These are phyloP conservation scores for Paralagenidium karlingii DNA, from an alignment of 352 stramenopile genomes.

Conservation along the genomic window DNA sequence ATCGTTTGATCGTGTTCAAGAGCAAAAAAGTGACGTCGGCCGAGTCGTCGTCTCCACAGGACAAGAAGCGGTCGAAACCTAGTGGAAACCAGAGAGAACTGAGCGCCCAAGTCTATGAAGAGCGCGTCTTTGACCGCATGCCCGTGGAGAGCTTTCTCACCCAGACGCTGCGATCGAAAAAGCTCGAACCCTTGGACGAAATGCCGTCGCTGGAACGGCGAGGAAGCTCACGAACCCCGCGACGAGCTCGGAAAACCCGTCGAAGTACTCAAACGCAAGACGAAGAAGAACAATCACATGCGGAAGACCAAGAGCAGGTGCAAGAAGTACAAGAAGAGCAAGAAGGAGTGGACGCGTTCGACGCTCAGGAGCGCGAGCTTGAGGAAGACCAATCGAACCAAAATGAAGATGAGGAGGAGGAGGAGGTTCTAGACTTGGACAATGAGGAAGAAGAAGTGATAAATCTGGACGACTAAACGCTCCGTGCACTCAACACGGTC, in stretches of 20 bases:
- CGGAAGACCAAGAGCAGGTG: constrained; percentile 10
- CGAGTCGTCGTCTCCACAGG: too few species aligned
- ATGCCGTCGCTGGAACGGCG: constrained; percentile 22
- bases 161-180: constrained; percentile 12
- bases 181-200: constrained; percentile 38
- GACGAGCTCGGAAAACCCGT: neutral
- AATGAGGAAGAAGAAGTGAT: constrained; percentile 19
- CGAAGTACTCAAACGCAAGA: constrained; percentile 3
- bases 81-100: too few species aligned
- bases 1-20: constrained; percentile 61
- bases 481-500: too few species aligned
- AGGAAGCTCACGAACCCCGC: constrained; percentile 6
- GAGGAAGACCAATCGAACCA: too few species aligned
- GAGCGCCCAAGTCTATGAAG: too few species aligned
- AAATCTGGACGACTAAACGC: constrained; percentile 37
- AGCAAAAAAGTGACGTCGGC: too few species aligned
- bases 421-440: neutral
- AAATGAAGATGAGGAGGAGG: constrained; percentile 2
- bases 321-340: constrained; percentile 13
- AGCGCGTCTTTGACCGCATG: constrained; percentile 44
- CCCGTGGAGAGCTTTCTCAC: constrained; percentile 43
- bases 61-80: constrained; percentile 29
- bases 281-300: constrained; percentile 11
- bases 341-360: constrained; percentile 26
- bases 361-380: constrained; percentile 15